Percentiles rank a stretch among this genome's conserved stretches.
These are phyloP conservation scores for Dothistroma pini DNA, from an alignment of 2,329 filamentous ascomycete species.

Conservation along the genomic window DNA sequence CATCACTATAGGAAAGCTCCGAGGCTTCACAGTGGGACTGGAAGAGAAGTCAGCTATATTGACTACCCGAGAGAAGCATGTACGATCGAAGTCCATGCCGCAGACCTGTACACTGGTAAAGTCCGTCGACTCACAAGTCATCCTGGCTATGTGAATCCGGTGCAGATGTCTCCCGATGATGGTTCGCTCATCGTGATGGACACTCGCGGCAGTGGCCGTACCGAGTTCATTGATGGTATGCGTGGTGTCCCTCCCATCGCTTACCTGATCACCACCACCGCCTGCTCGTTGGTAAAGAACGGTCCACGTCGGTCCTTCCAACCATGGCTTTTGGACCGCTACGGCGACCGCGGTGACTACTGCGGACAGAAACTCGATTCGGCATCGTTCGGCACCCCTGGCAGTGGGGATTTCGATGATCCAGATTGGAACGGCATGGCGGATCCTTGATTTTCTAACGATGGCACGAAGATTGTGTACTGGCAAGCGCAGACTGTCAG, in stretches of 20 bases:
- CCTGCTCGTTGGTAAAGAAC: conserved; percentile 43
- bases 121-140: conserved; percentile 44
- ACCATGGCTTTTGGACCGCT: conserved; percentile 42
- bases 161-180: conserved; percentile 43
- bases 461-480: conserved; percentile 44
- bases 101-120: conserved; percentile 39
- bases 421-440: conserved; percentile 49
- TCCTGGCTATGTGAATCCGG: conserved; percentile 45
- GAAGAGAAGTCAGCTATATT: conserved; percentile 43
- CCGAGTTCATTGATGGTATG: conserved; percentile 44
- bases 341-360: conserved; percentile 46
- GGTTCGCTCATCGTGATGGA: conserved; percentile 45
- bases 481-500: conserved; percentile 40
- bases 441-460: conserved; percentile 43
- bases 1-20: conserved; percentile 43
- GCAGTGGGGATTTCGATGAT: conserved; percentile 40
- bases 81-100: conserved; percentile 47
- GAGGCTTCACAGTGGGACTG: conserved; percentile 45
- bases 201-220: conserved; percentile 42
- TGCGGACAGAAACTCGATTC: conserved; percentile 45
- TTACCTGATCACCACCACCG: conserved; percentile 37
- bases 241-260: conserved; percentile 43
- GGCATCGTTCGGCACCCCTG: conserved; percentile 16
- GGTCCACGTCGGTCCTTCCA: conserved; percentile 46
- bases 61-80: conserved; percentile 41